phyloP scores from a whole-genome alignment of 768 basidiomycete genomes.

The Terana coerulea region DNA sequence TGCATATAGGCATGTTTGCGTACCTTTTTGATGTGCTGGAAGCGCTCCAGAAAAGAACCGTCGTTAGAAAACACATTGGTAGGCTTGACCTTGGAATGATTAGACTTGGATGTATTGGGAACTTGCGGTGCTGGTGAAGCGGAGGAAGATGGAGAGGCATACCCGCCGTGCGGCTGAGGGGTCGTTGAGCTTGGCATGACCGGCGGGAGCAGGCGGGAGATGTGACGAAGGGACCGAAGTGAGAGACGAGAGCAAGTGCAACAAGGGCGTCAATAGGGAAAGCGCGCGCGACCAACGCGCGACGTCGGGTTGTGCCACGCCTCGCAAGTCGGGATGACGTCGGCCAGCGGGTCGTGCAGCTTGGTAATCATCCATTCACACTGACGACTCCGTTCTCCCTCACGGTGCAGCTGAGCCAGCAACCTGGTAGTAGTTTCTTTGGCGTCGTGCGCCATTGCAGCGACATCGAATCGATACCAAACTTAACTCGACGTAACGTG shows the following conservation, averaged over 20 bases:
- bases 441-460: no score
- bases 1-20: constrained; percentile 8
- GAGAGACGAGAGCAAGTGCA: neutral
- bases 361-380: neutral
- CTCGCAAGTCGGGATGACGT: neutral
- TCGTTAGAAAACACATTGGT: constrained; percentile 67
- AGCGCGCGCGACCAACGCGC: neutral
- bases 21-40: constrained; percentile 57
- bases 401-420: no score
- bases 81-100: constrained; percentile 36
- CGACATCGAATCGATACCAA: no score
- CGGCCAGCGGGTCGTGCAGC: neutral
- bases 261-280: neutral
- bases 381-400: neutral
- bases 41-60: constrained; percentile 63
- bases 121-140: constrained; percentile 22
- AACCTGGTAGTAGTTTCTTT: no score
- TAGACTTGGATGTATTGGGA: constrained; percentile 16
- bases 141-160: constrained; percentile 25
- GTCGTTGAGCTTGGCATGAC: constrained; percentile 20
- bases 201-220: neutral
- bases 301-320: neutral
- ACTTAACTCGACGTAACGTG: no score
- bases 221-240: neutral
- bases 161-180: constrained; percentile 23